Conservation (phyloP, 192 early-diverging fungal genomes). For the Chytriomyces confervae region DNA sequence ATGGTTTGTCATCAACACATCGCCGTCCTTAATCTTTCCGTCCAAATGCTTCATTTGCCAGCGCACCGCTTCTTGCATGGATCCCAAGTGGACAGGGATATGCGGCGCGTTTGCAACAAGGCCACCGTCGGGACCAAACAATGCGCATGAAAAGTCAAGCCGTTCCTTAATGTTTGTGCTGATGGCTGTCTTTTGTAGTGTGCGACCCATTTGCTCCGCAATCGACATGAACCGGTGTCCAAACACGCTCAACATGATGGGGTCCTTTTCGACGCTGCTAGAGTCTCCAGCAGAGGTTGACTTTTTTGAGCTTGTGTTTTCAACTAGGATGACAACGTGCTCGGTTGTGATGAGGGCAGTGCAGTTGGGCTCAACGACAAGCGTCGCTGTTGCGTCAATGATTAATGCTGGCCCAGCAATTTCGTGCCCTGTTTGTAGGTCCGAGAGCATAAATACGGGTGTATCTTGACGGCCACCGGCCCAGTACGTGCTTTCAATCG, state of each 20-base stretch:
- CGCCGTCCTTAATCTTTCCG: slow-evolving; percentile 78
- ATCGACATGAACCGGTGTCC: slow-evolving; percentile 97
- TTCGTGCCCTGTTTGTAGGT: slow-evolving; percentile 68
- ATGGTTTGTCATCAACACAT: slow-evolving; percentile 95
- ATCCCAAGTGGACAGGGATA: slow-evolving; percentile 86
- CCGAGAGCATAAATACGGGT: slow-evolving; percentile 72
- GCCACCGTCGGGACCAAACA: slow-evolving; percentile 88
- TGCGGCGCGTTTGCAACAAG: slow-evolving; percentile 52
- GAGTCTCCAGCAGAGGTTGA: slow-evolving; percentile 34
- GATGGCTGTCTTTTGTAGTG: slow-evolving; percentile 91
- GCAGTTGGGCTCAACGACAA: slow-evolving; percentile 86
- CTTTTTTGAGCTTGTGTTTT: slow-evolving; percentile 34
- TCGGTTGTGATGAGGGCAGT: slow-evolving; percentile 73
- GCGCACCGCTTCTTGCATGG: slow-evolving; percentile 90
- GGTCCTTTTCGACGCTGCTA: slow-evolving; percentile 65
- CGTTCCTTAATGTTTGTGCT: slow-evolving; percentile 99
- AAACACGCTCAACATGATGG: slow-evolving; percentile 90
- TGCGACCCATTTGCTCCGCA: slow-evolving; percentile 97
- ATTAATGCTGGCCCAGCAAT: slow-evolving; percentile 90
- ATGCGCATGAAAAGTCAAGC: slow-evolving; percentile 94
- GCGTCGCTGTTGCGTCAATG: slow-evolving; percentile 85
- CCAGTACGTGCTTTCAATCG: slow-evolving; percentile 70
- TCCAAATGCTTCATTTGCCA: slow-evolving; percentile 85
- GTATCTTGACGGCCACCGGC: slow-evolving; percentile 71
- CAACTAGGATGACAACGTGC: slow-evolving; percentile 48